Base-by-base conservation (phyloP, 176 grass and related monocot genomes). In the Tuctoria greenei region DNA sequence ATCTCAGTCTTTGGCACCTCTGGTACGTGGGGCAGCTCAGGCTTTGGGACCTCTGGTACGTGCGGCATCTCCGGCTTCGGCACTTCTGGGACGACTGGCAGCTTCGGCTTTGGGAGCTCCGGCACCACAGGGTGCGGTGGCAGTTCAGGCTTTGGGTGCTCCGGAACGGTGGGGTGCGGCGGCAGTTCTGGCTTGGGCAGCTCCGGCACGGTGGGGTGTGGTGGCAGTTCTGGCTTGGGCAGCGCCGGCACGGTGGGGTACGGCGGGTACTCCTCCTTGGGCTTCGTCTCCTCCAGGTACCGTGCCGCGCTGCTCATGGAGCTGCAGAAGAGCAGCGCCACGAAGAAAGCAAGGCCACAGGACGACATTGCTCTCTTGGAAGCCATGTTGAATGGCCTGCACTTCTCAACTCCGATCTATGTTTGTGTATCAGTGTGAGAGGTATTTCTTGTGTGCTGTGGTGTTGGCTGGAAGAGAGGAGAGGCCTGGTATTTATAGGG, bases 261-360 rank as follows among this genome's bases (percentile, higher is more conserved):
- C 0, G 72, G 52, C 7, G 67, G 75, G 40, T 79, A 73, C 34
- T 73, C 51, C 28, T 68, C 81, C 64, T 71, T 72, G 6, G 75
- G 75, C 61, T 46, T 71, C 7, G 28, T 45, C 51, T 85, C 83
- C 41, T 79, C 76, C 24, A 85, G 42, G 61, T 27, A 27, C 23
- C 83, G 61, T 17, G 76, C 61, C 2, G 41, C 76, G 18, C 41
- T 80, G 83, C 51, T 60, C 69, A 67, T 66, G 83, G 36, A 37
- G 31, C 59, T 58, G 67, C 75, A 79, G 0, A 40, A 57, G 59
- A 85, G 69, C 40, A 79, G 50, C 43, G 54, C 76, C 16, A 26
- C 4, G 41, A 85, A 52, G 62, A 85, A 24, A 36, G 65, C 69
- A 23, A 80, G 31, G 10, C 43, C 7, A 7, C 20, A 8, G 18